phyloP scores from a whole-genome alignment of 2,329 filamentous ascomycete species.

The Akanthomyces uredinophilus region DNA sequence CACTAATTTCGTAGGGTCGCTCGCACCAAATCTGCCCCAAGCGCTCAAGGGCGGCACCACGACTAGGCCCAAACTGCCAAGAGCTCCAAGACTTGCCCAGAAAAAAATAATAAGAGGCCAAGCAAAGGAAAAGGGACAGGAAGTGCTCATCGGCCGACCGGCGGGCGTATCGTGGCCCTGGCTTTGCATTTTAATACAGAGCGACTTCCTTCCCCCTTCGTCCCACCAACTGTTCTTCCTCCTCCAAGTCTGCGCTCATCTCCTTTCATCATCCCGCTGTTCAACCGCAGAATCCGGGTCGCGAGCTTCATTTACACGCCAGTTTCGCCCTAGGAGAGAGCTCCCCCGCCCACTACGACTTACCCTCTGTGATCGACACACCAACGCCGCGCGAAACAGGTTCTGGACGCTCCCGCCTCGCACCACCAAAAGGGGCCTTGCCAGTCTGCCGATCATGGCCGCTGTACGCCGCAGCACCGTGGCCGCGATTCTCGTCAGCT shows the following conservation, averaged over 20 bases:
- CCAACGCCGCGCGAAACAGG: not conserved
- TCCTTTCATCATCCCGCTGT: too few relatives aligned
- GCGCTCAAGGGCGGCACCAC: constrained; percentile 4
- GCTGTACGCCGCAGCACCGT: constrained; percentile 1
- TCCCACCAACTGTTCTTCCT: not conserved
- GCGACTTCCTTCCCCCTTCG: not conserved
- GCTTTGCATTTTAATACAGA: constrained; percentile 1
- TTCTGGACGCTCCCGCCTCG: not conserved
- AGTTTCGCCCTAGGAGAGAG: not conserved
- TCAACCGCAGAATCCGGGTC: not conserved
- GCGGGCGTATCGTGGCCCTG: constrained; percentile 1
- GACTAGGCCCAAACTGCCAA: constrained; percentile 14
- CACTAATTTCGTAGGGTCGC: not conserved
- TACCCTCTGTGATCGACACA: constrained; percentile 9
- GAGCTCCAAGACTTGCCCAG: constrained; percentile 10
- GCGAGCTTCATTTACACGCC: constrained; percentile 6
- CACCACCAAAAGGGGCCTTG: not conserved
- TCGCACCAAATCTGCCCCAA: not conserved
- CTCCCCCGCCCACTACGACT: not conserved
- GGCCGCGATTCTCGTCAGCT: not conserved
- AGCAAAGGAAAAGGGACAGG: not conserved
- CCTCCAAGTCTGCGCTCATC: not conserved
- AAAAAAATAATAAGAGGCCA: constrained; percentile 3
- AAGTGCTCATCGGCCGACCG: not conserved
- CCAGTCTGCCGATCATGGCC: constrained; percentile 2